Evolutionary conservation across 371 early-diverging fungal species (phyloP).

Genomic region (Phascolomyces articulosus): DNA sequence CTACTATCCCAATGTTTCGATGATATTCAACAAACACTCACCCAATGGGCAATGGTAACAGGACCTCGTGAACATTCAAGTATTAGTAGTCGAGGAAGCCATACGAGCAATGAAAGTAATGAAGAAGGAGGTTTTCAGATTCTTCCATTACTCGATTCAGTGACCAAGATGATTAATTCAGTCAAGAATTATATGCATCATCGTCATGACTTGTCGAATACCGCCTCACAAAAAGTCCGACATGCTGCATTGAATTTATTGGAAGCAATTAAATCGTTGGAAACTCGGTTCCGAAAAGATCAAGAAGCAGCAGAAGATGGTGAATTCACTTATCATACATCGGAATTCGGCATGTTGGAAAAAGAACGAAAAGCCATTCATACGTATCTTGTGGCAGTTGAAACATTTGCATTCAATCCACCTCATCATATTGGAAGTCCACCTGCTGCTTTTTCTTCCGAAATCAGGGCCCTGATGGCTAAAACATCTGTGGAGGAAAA

Average conservation of each 20-base stretch:
- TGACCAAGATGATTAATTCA: slow-evolving; percentile 49
- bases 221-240: slow-evolving; percentile 33
- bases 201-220: slow-evolving; percentile 43
- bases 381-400: slow-evolving; percentile 31
- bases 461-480: slow-evolving; percentile 42
- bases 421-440: slow-evolving; percentile 49
- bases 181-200: slow-evolving; percentile 46
- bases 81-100: slow-evolving; percentile 12
- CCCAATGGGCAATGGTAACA: slow-evolving; percentile 37
- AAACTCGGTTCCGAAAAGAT: slow-evolving; percentile 34
- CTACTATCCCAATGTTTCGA: slow-evolving; percentile 32
- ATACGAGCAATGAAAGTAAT: background rate
- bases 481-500: slow-evolving; percentile 7
- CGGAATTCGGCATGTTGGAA: slow-evolving; percentile 41
- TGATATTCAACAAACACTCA: slow-evolving; percentile 44
- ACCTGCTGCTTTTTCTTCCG: slow-evolving; percentile 41
- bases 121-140: slow-evolving; percentile 30
- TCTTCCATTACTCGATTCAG: slow-evolving; percentile 41
- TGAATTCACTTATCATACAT: slow-evolving; percentile 15
- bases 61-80: slow-evolving; percentile 15
- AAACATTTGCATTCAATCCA: slow-evolving; percentile 43
- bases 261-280: slow-evolving; percentile 36
- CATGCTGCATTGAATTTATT: slow-evolving; percentile 37
- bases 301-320: slow-evolving; percentile 23
- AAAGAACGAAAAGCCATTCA: slow-evolving; percentile 30